phyloP scores from a whole-genome alignment of 2,329 filamentous ascomycete genomes.

The Colletotrichum paranaense region DNA sequence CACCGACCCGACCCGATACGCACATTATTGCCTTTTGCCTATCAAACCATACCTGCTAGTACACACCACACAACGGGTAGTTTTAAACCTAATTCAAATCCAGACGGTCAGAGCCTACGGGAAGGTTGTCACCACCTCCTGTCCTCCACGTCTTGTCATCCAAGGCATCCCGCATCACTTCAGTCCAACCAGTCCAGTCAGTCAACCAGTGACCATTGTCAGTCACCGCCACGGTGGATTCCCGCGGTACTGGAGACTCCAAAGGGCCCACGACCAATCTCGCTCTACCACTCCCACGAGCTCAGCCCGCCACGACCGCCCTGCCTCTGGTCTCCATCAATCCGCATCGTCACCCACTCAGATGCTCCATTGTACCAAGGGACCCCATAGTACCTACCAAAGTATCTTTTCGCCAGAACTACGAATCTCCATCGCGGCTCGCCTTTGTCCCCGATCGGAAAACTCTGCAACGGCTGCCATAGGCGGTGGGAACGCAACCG shows the following conservation, averaged over 20 bases:
- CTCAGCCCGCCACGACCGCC: slow-evolving; percentile 23
- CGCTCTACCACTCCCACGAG: slow-evolving; percentile 25
- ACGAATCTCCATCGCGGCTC: slow-evolving; percentile 3
- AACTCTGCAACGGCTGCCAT: slow-evolving; percentile 32
- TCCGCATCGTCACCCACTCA: slow-evolving; percentile 22
- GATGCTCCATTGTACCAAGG: not conserved
- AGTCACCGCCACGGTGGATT: slow-evolving; percentile 1
- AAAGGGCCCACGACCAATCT: slow-evolving; percentile 27
- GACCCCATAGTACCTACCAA: not conserved
- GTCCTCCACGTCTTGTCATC: not conserved
- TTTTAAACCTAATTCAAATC: not conserved
- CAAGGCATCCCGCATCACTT: not conserved
- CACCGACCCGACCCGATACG: not conserved
- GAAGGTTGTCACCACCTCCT: not conserved
- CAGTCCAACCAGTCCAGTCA: not conserved
- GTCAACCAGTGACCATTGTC: not conserved
- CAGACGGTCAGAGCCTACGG: not conserved
- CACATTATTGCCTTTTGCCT: not conserved
- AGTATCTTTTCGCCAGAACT: not conserved
- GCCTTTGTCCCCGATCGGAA: slow-evolving; percentile 23
- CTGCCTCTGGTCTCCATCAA: slow-evolving; percentile 17
- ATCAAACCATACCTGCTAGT: not conserved
- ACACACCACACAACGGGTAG: not conserved
- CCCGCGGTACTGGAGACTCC: not conserved
- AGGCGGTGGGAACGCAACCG: not conserved